phyloP scores from a whole-genome alignment of 148 eudicot species.

The Nepenthes mirabilis region DNA sequence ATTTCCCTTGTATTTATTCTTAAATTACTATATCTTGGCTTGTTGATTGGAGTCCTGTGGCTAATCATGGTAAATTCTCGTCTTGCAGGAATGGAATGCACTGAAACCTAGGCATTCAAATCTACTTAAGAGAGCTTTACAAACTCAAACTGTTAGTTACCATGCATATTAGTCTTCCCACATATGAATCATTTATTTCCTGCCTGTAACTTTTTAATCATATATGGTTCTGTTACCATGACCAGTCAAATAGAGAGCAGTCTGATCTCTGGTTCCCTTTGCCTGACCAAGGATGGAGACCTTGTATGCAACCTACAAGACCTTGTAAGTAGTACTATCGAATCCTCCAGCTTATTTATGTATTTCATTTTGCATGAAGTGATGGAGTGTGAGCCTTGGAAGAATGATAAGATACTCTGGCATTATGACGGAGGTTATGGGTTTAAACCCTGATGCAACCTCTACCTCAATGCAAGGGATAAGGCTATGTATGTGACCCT shows the following conservation, averaged over 20 bases:
- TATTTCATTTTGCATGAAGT: background rate
- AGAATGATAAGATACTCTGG: too few relatives aligned
- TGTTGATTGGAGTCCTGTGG: background rate
- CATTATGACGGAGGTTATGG: too few relatives aligned
- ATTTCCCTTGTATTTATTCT: background rate
- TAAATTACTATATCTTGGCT: background rate
- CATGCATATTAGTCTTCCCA: background rate
- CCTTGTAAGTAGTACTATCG: constrained; percentile 34
- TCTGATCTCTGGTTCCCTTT: constrained; percentile 76
- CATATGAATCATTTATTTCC: background rate
- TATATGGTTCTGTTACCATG: constrained; percentile 2
- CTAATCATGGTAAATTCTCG: constrained; percentile 3
- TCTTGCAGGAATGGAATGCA: constrained; percentile 61
- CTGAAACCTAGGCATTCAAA: constrained; percentile 67
- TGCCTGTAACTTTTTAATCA: background rate
- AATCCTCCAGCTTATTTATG: background rate
- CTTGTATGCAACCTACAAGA: constrained; percentile 32
- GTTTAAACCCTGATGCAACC: too few relatives aligned
- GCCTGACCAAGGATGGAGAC: constrained; percentile 78
- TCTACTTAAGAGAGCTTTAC: constrained; percentile 71
- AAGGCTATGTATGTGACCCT: too few relatives aligned
- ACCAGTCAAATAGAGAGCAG: constrained; percentile 52
- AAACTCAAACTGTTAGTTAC: constrained; percentile 55
- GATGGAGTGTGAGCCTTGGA: background rate
- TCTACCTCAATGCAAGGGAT: too few relatives aligned